phyloP scores from a whole-genome alignment of 2,329 filamentous ascomycete species.

The Emmonsia crescens region DNA sequence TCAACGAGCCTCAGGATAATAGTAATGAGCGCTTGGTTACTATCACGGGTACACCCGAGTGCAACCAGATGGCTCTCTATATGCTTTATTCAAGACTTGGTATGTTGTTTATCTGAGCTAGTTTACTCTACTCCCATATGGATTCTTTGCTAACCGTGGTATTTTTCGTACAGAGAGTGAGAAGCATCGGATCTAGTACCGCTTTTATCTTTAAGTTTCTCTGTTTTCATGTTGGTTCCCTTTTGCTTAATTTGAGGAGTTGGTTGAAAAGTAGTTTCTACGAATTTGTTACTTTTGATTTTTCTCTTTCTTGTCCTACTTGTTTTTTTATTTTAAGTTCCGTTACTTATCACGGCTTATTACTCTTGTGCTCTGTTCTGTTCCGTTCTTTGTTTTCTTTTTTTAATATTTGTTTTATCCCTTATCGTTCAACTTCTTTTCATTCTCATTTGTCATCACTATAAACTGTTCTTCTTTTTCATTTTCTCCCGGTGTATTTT shows the following conservation, averaged over 20 bases:
- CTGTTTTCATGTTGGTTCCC: conserved; percentile 13
- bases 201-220: conserved; percentile 10
- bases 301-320: neutral
- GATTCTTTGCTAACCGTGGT: conserved; percentile 7
- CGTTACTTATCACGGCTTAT: neutral
- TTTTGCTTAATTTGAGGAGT: conserved; percentile 20
- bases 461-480: neutral
- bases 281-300: neutral
- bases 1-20: conserved; percentile 98
- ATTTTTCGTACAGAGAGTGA: conserved; percentile 51
- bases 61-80: conserved; percentile 99
- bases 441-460: neutral
- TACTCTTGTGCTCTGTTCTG: neutral
- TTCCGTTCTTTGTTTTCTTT: neutral
- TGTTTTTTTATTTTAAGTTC: neutral
- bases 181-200: conserved; percentile 55
- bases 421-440: neutral
- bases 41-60: conserved; percentile 94
- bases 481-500: conserved; percentile 4
- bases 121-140: neutral
- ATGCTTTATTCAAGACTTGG: conserved; percentile 98
- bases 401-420: neutral
- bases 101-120: conserved; percentile 34
- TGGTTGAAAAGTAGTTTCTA: conserved; percentile 7
- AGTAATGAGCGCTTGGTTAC: conserved; percentile 97